Conservation (phyloP, 371 early-diverging fungal species). For the Syncephalastrum sp. region DNA sequence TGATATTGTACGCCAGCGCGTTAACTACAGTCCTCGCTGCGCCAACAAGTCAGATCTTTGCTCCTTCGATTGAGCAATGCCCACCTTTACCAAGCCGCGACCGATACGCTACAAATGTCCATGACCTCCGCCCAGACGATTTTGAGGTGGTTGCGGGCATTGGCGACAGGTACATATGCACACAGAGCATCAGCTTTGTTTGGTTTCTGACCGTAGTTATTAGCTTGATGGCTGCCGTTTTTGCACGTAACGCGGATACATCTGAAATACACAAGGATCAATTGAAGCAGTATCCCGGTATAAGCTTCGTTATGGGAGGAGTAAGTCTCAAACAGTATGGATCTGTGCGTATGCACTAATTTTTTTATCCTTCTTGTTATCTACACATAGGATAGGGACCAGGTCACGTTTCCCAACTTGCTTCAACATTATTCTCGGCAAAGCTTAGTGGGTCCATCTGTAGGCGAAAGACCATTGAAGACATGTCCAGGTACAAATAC, state of each 20-base stretch:
- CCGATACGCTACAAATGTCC: slow-evolving; percentile 12
- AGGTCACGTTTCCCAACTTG: no score
- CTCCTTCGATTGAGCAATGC: slow-evolving; percentile 6
- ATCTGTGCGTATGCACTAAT: not conserved
- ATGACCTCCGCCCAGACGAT: slow-evolving; percentile 19
- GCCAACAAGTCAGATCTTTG: not conserved
- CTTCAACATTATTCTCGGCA: no score
- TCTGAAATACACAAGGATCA: slow-evolving; percentile 11
- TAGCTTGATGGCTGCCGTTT: slow-evolving; percentile 34
- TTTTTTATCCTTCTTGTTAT: no score
- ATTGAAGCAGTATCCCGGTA: slow-evolving; percentile 33
- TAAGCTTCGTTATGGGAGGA: slow-evolving; percentile 31
- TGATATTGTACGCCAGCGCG: no score
- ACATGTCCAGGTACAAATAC: no score
- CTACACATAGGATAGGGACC: no score
- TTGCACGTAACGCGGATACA: slow-evolving; percentile 24
- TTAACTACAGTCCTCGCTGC: not conserved
- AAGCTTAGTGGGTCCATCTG: no score
- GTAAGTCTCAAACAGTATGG: slow-evolving; percentile 17
- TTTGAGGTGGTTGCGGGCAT: slow-evolving; percentile 20
- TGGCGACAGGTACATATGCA: slow-evolving; percentile 32
- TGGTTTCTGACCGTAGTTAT: not conserved
- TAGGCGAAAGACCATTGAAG: no score
- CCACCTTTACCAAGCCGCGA: slow-evolving; percentile 3
- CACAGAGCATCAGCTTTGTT: not conserved